Evolutionary conservation across 306 rosid species (phyloP).

Genomic region (Pterocarpus macrocarpus): DNA sequence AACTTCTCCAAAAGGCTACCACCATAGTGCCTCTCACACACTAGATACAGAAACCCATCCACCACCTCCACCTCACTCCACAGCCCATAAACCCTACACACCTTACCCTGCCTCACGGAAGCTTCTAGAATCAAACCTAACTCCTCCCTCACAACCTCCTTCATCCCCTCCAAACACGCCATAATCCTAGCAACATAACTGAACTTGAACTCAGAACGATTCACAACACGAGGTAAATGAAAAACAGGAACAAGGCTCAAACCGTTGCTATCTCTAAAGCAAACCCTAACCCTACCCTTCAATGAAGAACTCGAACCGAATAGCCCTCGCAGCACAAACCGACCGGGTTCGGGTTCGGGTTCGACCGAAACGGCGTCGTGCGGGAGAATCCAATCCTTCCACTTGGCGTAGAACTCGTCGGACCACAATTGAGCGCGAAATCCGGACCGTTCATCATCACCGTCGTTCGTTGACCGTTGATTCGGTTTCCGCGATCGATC

Average conservation of each 20-base stretch:
- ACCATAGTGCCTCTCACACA: constrained; percentile 56
- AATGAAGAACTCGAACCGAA: constrained; percentile 42
- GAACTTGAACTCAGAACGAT: constrained; percentile 51
- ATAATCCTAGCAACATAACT: constrained; percentile 65
- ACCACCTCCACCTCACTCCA: constrained; percentile 78
- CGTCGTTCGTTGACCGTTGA: constrained; percentile 35
- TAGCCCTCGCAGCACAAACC: constrained; percentile 44
- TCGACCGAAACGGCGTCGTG: constrained; percentile 60
- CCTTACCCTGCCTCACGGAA: constrained; percentile 57
- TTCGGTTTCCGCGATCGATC: constrained; percentile 26
- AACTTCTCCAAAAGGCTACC: constrained; percentile 55
- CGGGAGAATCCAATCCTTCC: constrained; percentile 80
- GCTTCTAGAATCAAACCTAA: constrained; percentile 68
- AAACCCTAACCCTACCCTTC: constrained; percentile 54
- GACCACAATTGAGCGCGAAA: constrained; percentile 68
- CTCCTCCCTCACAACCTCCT: constrained; percentile 66
- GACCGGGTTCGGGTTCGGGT: constrained; percentile 2
- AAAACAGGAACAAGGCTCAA: constrained; percentile 65
- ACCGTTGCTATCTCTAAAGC: constrained; percentile 51
- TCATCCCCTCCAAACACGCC: constrained; percentile 75
- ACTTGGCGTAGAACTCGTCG: constrained; percentile 65
- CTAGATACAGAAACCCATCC: constrained; percentile 68
- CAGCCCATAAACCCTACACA: constrained; percentile 70
- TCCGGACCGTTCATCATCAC: background rate
- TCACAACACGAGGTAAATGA: constrained; percentile 43